Base-by-base conservation (phyloP, 345 rosid species). In the Turritis glabra region DNA sequence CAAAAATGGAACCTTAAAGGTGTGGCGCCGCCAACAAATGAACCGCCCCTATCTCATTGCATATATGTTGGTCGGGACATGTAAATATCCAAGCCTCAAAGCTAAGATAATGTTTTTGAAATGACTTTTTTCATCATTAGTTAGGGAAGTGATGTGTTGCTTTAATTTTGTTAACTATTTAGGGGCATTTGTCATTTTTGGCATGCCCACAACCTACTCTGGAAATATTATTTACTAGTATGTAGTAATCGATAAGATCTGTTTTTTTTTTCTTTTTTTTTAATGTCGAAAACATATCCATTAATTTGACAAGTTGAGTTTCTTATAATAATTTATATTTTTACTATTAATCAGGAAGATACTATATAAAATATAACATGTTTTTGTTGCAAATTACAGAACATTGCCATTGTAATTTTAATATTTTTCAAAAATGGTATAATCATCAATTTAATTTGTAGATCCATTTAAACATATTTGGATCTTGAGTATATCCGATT, bases 1-100 rank as follows among this genome's bases (percentile, higher is more conserved):
- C 44, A 40, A 3, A 64, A 64, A 43, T 50, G 13, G 48, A 63
- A 32, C 13, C 15, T 46, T 47, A 67, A 38, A 67, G 55, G 21
- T 35, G 26, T 38, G 44, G 68, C 53, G 73, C 68, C 68, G 68
- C 73, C 73, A 48, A 58, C 35, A 58, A 25, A 0, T 21, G 62
- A 53, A 67, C 79, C 79, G 73, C 47, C 68, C 54, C 25, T 59
- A 74, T 74, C 61, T 48, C 33, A 13, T 75, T 52, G 11, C 33
- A 37, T 67, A 27, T 15, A 56, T 66, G 25, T 41, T 53, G 77
- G 70, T 53, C 57, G 71, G 71, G 40, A 21, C 71, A 23, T 64
- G 48, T 15, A 73, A 8, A 15, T 74, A 73, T 74, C 30, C 15
- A 37, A 67, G 60, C 67, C 60, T 56, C 33, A 25, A 47, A 74